Evolutionary conservation across 345 rosid species (phyloP).

Genomic region (Sisymbrium irio): DNA sequence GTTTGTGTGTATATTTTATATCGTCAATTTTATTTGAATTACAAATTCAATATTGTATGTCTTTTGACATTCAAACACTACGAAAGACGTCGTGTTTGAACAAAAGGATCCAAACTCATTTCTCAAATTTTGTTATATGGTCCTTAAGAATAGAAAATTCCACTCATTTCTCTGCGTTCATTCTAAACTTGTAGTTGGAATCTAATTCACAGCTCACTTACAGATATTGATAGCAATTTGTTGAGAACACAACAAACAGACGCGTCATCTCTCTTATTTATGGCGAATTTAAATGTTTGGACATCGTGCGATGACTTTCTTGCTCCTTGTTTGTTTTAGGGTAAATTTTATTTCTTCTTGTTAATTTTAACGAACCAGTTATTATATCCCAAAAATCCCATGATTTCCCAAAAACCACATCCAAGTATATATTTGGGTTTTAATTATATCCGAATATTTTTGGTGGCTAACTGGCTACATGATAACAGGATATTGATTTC

Average conservation of each 20-base stretch:
- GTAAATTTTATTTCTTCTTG: not conserved
- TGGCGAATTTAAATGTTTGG: conserved; percentile 15
- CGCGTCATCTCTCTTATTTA: not conserved
- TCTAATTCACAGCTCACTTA: conserved; percentile 1
- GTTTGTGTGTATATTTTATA: not conserved
- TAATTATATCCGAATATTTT: too few relatives aligned
- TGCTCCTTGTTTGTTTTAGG: not conserved
- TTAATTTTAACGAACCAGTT: not conserved
- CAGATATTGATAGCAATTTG: not conserved
- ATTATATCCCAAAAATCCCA: not conserved
- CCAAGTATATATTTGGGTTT: too few relatives aligned
- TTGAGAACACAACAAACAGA: not conserved
- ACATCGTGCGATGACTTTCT: conserved; percentile 7
- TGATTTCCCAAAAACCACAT: too few relatives aligned
- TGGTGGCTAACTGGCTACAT: not conserved
- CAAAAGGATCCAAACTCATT: not conserved
- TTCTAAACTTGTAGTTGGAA: not conserved
- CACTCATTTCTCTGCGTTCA: not conserved
- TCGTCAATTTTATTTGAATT: not conserved
- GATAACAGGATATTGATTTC: too few relatives aligned
- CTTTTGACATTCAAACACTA: not conserved
- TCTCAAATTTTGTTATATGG: not conserved
- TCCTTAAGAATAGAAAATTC: not conserved
- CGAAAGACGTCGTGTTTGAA: not conserved
- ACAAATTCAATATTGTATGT: not conserved